phyloP scores from a whole-genome alignment of 2,329 filamentous ascomycete species.

The Ramichloridium luteum region DNA sequence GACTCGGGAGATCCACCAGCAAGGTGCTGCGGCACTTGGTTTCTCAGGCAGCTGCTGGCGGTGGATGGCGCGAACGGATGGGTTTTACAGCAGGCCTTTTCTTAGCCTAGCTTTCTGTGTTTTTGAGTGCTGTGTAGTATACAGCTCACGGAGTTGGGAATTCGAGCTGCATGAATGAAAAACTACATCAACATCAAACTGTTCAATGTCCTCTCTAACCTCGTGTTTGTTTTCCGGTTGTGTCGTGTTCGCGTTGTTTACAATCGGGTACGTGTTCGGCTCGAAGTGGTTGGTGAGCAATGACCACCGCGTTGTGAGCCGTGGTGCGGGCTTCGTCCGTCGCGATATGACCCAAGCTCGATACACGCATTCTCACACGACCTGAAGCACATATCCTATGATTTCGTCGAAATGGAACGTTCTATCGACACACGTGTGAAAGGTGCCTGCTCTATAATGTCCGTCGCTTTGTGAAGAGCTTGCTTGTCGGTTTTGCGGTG shows the following conservation, averaged over 20 bases:
- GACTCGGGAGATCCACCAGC: conserved; percentile 25
- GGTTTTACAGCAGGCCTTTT: conserved; percentile 16
- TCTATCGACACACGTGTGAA: no score
- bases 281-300: conserved; percentile 5
- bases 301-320: conserved; percentile 17
- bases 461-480: no score
- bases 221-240: conserved; percentile 1
- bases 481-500: no score
- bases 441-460: no score
- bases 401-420: no score
- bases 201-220: conserved; percentile 4
- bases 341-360: no score
- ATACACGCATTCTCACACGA: no score
- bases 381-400: no score
- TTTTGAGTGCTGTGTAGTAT: conserved; percentile 22
- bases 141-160: conserved; percentile 21
- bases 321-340: no score
- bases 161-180: conserved; percentile 18
- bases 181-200: conserved; percentile 7
- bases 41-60: conserved; percentile 17
- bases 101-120: conserved; percentile 16
- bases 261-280: conserved; percentile 4
- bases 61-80: conserved; percentile 24
- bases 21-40: conserved; percentile 17
- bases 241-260: conserved; percentile 9